Conservation (phyloP, 2,329 filamentous ascomycete genomes). For the Passalora sequoiae region DNA sequence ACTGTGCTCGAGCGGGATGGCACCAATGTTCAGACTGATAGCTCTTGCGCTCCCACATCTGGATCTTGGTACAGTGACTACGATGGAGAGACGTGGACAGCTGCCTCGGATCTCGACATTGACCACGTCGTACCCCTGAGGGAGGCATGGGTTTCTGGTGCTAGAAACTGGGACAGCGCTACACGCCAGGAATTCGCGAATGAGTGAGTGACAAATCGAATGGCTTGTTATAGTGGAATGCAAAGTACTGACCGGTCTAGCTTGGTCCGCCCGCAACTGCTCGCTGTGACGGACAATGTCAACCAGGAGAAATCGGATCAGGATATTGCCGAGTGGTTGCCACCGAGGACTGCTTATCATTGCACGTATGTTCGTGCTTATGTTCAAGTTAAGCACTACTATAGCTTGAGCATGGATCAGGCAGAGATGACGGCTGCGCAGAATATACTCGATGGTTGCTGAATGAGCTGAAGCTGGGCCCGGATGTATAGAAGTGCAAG, state of each 20-base stretch:
- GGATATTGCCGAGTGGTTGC: constrained; percentile 72
- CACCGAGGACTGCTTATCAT: constrained; percentile 62
- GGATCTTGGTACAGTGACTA: constrained; percentile 69
- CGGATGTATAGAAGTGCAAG: too few species aligned
- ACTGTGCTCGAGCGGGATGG: constrained; percentile 71
- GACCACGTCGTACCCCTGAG: constrained; percentile 76
- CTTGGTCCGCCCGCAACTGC: constrained; percentile 67
- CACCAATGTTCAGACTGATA: constrained; percentile 53
- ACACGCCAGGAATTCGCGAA: constrained; percentile 65
- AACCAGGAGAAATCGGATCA: constrained; percentile 70
- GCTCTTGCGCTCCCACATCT: constrained; percentile 57
- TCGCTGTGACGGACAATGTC: constrained; percentile 72
- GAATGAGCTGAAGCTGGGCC: too few species aligned
- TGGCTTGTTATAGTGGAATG: too few species aligned
- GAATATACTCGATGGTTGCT: constrained; percentile 60
- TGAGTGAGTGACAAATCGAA: constrained; percentile 20
- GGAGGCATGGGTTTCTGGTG: constrained; percentile 52
- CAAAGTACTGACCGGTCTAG: constrained; percentile 59
- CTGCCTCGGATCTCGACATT: constrained; percentile 67
- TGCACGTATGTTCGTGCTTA: constrained; percentile 75
- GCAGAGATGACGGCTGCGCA: constrained; percentile 56
- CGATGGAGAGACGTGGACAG: constrained; percentile 66
- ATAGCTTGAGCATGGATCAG: constrained; percentile 61
- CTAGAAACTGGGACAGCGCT: constrained; percentile 63
- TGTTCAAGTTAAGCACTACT: constrained; percentile 73